These are phyloP conservation scores for Babesia caballi DNA, from an alignment of 169 alveolate genomes.

Conservation along the genomic window DNA sequence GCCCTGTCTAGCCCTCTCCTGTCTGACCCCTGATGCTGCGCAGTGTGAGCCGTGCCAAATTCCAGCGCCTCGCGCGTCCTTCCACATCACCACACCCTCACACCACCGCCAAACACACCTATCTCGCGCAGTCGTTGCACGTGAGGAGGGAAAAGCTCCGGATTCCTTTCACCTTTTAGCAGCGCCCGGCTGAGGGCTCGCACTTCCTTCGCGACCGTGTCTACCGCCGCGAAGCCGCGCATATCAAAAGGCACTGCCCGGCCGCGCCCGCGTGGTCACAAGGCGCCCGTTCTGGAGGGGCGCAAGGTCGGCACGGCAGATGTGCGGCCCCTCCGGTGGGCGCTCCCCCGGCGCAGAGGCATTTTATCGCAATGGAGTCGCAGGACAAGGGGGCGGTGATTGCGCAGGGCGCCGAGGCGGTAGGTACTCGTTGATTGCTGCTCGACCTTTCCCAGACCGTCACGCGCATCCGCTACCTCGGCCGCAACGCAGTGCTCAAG, in stretches of 20 bases:
- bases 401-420: slow-evolving; percentile 68
- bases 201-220: slow-evolving; percentile 11
- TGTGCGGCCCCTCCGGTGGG: not conserved
- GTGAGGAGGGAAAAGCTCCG: slow-evolving; percentile 45
- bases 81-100: not conserved
- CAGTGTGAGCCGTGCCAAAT: not conserved
- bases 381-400: not conserved
- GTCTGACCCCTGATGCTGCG: slow-evolving; percentile 39
- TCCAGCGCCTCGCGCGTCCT: not conserved
- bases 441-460: slow-evolving; percentile 3
- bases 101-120: slow-evolving; percentile 16
- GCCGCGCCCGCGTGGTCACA: not conserved
- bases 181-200: slow-evolving; percentile 19
- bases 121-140: slow-evolving; percentile 35
- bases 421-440: not conserved
- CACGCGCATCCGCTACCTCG: slow-evolving; percentile 24
- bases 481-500: slow-evolving; percentile 66
- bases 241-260: not conserved
- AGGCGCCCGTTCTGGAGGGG: too few species aligned
- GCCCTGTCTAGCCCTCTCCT: slow-evolving; percentile 26
- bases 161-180: slow-evolving; percentile 23
- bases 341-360: not conserved
- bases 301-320: not conserved
- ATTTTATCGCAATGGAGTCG: slow-evolving; percentile 18
- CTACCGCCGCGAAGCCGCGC: not conserved